Base-by-base conservation (phyloP, 257 asterid species). In the Anisodus tanguticus region DNA sequence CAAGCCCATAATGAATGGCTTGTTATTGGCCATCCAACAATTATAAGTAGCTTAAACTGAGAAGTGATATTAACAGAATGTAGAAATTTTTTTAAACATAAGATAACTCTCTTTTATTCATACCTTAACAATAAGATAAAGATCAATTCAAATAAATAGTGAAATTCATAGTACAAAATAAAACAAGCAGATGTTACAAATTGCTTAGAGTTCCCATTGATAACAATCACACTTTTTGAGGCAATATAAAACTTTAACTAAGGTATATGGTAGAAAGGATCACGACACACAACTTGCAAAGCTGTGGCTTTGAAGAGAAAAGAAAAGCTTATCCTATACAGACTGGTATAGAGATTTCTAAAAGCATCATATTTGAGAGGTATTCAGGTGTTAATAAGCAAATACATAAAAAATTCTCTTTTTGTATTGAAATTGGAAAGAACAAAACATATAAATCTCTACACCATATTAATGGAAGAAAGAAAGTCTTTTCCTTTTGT, bases 1-100 rank as follows among this genome's bases (percentile, higher is more conserved):
- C 81, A 26, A 15, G 64, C 4, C 64, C 7, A 51, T 54, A 53
- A 53, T 76, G 81, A 76, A 53, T 16, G 81, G 64, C 43, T 51
- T 51, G 62, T 12, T 49, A 2, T 19, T 74, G 80, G 17, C 60
- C 80, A 12, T 72, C 16, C 43, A 74, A 22, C 11, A 74, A 76
- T 45, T 22, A 76, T 51, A 19, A 49, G 81, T 49, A 51, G 62
- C 39, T 8, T 7, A 76, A 26, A 51, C 7, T 8, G 43, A 76
- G 81, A 2, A 26, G 63, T 26, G 62, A 49, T 76, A 49, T 53
- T 31, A 76, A 51, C 45, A 76, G 4, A 53, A 76, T 3, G 4
- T 45, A 15, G 4, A 22, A 58, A 49, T 3, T 7, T 3, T 26
- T 12, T 13, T 76, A 76, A 51, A 22, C 51, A 51, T 26, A 13